Evolutionary conservation across 1,284 basidiomycete genomes (phyloP).

Genomic region (Cystobasidiaceae sp.): DNA sequence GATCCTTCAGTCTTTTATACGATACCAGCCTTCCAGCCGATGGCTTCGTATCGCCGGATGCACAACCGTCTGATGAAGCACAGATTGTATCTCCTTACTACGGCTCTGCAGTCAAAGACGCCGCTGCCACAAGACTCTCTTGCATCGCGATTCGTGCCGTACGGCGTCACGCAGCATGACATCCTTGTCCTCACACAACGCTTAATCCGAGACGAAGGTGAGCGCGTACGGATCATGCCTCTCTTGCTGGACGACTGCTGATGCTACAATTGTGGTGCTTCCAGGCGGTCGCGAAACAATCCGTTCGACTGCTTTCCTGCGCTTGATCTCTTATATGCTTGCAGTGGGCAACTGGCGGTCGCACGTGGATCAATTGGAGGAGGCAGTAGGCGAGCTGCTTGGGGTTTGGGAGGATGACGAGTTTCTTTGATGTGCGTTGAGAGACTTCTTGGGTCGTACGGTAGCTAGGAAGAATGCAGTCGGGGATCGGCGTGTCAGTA

Average conservation of each 20-base stretch:
- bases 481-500: too few relatives aligned
- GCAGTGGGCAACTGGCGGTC: conserved; percentile 15
- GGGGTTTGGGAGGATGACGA: conserved; percentile 29
- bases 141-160: conserved; percentile 27
- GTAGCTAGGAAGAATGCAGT: too few relatives aligned
- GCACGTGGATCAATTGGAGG: conserved; percentile 16
- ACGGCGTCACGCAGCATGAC: conserved; percentile 16
- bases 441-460: too few relatives aligned
- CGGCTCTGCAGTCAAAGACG: conserved; percentile 43
- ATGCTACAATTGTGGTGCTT: not conserved
- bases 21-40: conserved; percentile 24
- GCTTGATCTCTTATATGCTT: conserved; percentile 20
- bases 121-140: conserved; percentile 45
- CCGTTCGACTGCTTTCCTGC: conserved; percentile 3
- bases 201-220: conserved; percentile 3
- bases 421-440: not conserved
- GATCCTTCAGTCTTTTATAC: not conserved
- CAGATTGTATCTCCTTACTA: conserved; percentile 40
- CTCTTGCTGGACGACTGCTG: not conserved
- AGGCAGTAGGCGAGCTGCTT: conserved; percentile 14
- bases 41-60: conserved; percentile 43
- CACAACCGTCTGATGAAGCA: conserved; percentile 40
- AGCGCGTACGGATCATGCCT: not conserved
- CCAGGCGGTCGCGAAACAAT: conserved; percentile 7
- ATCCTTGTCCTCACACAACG: conserved; percentile 12